Percentiles rank a stretch among this genome's conserved stretches.
These are phyloP conservation scores for Hyaloscypha variabilis DNA, from an alignment of 495 filamentous ascomycete genomes.

Conservation along the genomic window DNA sequence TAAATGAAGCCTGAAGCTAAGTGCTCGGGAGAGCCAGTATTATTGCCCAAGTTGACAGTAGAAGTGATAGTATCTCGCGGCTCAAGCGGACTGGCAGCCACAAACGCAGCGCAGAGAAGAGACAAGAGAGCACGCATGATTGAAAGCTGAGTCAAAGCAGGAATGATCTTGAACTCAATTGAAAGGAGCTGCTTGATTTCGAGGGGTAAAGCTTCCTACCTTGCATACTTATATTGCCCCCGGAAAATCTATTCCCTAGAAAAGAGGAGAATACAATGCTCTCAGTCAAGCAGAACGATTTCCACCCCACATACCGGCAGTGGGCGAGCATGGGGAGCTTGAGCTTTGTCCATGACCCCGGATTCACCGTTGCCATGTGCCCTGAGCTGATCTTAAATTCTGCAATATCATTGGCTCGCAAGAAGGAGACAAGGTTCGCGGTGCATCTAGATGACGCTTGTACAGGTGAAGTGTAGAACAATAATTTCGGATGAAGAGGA, in stretches of 20 bases:
- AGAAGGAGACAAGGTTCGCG: background rate
- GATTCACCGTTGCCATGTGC: conserved; percentile 5
- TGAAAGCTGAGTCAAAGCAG: background rate
- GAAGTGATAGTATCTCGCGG: conserved; percentile 18
- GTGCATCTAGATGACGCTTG: background rate
- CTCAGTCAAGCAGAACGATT: background rate
- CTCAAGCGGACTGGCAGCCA: conserved; percentile 12
- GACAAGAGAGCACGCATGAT: conserved; percentile 15
- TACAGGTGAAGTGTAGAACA: background rate
- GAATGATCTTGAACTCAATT: conserved; percentile 9
- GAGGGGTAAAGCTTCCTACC: conserved; percentile 5
- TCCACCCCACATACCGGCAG: background rate
- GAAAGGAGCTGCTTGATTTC: background rate
- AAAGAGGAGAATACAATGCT: background rate
- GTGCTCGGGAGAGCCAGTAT: conserved; percentile 28
- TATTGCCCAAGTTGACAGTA: conserved; percentile 29
- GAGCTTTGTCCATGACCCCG: conserved; percentile 8
- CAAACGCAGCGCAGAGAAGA: conserved; percentile 11
- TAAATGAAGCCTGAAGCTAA: conserved; percentile 41
- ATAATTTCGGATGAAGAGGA: background rate
- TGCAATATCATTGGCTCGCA: background rate
- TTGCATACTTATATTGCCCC: conserved; percentile 5
- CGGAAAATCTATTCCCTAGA: background rate
- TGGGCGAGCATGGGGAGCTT: background rate
- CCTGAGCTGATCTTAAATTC: background rate